Evolutionary conservation across 306 rosid genomes (phyloP).

Genomic region (Pterocarpus santalinus): DNA sequence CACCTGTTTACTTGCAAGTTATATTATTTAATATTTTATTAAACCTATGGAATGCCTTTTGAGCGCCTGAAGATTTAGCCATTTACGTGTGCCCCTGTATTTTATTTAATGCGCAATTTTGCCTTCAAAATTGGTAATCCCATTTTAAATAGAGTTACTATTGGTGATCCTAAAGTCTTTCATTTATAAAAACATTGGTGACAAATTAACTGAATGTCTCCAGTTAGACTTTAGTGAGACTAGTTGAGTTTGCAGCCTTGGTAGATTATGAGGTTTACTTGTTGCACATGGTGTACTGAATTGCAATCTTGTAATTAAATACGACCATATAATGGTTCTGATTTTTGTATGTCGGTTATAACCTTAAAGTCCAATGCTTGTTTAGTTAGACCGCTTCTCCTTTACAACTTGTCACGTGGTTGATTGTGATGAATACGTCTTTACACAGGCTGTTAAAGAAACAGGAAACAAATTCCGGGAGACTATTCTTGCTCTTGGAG

Average conservation of each 20-base stretch:
- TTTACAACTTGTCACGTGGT: neutral
- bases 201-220: neutral
- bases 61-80: neutral
- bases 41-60: neutral
- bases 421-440: conserved; percentile 30
- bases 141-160: no score
- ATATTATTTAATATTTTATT: neutral
- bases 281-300: neutral
- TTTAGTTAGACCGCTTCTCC: neutral
- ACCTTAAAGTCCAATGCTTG: neutral
- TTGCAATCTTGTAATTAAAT: no score
- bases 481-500: conserved; percentile 95
- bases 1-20: neutral
- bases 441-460: conserved; percentile 81
- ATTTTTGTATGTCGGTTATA: neutral
- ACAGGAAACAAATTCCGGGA: conserved; percentile 93
- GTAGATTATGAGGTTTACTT: no score
- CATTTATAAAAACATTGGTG: no score
- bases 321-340: no score
- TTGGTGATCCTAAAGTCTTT: no score
- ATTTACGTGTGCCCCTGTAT: neutral
- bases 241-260: neutral
- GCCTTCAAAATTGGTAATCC: no score
- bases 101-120: no score
- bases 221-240: neutral